phyloP scores from a whole-genome alignment of 345 rosid species.

The Triadica sebifera region DNA sequence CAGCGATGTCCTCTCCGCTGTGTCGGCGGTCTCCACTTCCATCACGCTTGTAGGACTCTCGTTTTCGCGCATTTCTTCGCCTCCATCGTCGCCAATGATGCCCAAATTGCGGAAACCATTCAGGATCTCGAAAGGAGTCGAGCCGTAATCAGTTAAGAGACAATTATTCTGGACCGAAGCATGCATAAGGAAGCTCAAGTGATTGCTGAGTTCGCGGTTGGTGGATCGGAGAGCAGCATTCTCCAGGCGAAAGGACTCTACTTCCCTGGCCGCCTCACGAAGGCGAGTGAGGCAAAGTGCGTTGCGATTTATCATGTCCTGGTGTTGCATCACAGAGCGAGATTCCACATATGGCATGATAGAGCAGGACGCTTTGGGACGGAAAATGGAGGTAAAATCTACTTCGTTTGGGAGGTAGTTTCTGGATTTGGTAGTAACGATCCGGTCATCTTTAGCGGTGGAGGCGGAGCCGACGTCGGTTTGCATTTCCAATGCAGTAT shows the following conservation, averaged over 20 bases:
- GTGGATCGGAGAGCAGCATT: conserved; percentile 56
- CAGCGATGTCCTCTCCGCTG: conserved; percentile 42
- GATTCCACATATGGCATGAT: conserved; percentile 21
- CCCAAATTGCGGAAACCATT: conserved; percentile 33
- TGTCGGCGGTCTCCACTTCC: conserved; percentile 23
- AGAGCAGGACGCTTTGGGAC: conserved; percentile 1
- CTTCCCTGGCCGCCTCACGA: conserved; percentile 46
- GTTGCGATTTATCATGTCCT: conserved; percentile 49
- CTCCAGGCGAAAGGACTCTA: conserved; percentile 60
- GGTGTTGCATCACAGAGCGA: conserved; percentile 40
- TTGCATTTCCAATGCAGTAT: conserved; percentile 22
- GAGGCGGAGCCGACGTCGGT: conserved; percentile 17
- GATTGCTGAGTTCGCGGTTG: conserved; percentile 58
- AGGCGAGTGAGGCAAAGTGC: conserved; percentile 38
- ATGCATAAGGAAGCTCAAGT: conserved; percentile 44
- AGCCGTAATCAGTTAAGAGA: conserved; percentile 23
- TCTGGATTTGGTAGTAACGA: not conserved
- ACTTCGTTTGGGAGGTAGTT: conserved; percentile 14
- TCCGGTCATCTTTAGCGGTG: conserved; percentile 18
- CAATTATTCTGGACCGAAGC: conserved; percentile 34
- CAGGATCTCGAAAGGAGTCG: conserved; percentile 41
- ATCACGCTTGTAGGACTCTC: conserved; percentile 47
- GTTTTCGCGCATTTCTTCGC: conserved; percentile 28
- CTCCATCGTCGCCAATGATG: conserved; percentile 17
- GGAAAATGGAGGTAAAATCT: conserved; percentile 17